These are phyloP conservation scores for Liriodendron chinense DNA, from an alignment of 164 flowering plant species.

Conservation along the genomic window DNA sequence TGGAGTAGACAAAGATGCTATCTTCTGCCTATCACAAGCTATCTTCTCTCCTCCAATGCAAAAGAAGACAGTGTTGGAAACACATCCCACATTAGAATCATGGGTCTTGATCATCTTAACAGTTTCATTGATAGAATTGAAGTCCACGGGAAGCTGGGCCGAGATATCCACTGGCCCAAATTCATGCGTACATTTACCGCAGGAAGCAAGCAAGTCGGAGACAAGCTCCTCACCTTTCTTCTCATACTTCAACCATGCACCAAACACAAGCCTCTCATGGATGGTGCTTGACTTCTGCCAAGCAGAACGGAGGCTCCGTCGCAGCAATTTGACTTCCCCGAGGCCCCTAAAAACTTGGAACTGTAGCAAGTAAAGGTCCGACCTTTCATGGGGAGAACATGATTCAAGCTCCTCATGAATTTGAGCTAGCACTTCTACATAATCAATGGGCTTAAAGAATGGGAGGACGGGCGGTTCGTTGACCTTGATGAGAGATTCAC, in stretches of 20 bases:
- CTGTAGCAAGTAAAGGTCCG: constrained; percentile 76
- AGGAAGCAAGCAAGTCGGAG: constrained; percentile 71
- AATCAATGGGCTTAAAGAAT: constrained; percentile 79
- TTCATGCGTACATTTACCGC: constrained; percentile 67
- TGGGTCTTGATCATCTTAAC: constrained; percentile 18
- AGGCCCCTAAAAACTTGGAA: constrained; percentile 92
- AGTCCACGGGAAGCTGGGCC: constrained; percentile 22
- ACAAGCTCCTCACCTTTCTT: constrained; percentile 82
- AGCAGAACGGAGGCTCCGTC: constrained; percentile 80
- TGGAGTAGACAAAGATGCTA: constrained; percentile 75
- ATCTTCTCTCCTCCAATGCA: constrained; percentile 64
- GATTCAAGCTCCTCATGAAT: constrained; percentile 94
- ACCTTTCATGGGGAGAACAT: constrained; percentile 54
- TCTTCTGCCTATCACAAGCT: constrained; percentile 69
- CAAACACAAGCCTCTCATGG: constrained; percentile 79
- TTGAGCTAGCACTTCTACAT: constrained; percentile 90
- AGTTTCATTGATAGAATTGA: constrained; percentile 8
- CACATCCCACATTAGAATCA: neutral
- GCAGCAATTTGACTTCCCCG: constrained; percentile 76
- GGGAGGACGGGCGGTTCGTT: constrained; percentile 80
- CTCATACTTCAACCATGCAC: constrained; percentile 94
- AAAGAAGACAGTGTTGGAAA: constrained; percentile 44
- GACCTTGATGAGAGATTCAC: constrained; percentile 91
- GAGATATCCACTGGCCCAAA: constrained; percentile 65
- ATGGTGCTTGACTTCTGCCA: constrained; percentile 68